Evolutionary conservation across 2,329 filamentous ascomycete genomes (phyloP), one percentile per base, ranked within the genome.

Genomic region (Ascochyta rabiei): DNA sequence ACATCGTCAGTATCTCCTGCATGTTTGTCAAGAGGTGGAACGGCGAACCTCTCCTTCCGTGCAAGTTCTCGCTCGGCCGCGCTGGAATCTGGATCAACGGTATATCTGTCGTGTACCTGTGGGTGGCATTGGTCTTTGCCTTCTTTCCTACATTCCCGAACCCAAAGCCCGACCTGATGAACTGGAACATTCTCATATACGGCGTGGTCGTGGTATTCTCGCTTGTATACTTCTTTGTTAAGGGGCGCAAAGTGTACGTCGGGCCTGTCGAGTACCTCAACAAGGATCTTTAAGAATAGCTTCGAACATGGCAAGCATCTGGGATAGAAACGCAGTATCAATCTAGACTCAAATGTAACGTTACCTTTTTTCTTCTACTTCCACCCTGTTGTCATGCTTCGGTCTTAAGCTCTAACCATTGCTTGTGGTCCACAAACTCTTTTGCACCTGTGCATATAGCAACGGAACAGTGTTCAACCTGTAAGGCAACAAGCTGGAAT

Each of bases 131-230:
- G 28, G 48, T 79, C 1, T 80, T 81, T 49, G 64, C 72, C 0
- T 81, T 81, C 56, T 82, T 81, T 57, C 79, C 79, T 0, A 56
- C 61, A 8, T 63, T 57, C 30, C 68, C 66, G 1, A 51, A 66
- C 16, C 69, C 69, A 15, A 62, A 63, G 1, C 48, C 61, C 1
- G 63, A 64, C 28, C 73, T 73, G 5, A 81, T 82, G 78, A 82
- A 82, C 56, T 82, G 79, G 79, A 76, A 75, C 33, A 70, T 77
- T 37, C 64, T 73, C 1, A 79, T 82, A 63, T 82, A 79, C 50
- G 73, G 75, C n/a, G 72, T 71, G 5, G 70, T 80, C 18, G 67
- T 81, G 15, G 60, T 74, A 6, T 76, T 80, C 28, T 76, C 79
- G 2, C 68, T 78, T 3, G 48, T 72, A 0, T 82, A 77, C 56